Conservation (phyloP, 371 early-diverging fungal species). For the Mucor sp. region DNA sequence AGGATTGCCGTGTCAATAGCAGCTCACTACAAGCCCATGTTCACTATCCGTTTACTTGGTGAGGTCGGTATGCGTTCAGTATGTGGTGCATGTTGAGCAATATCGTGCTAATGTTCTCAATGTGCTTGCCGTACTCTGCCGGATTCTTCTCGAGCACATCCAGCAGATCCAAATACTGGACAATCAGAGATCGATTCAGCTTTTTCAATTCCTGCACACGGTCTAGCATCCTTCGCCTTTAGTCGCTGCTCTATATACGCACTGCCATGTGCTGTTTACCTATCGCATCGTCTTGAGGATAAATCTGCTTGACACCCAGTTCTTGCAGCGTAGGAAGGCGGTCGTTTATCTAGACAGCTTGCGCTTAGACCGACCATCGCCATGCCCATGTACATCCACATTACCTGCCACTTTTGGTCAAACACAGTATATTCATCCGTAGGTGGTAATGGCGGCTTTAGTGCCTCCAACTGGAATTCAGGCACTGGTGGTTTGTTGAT, state of each 20-base stretch:
- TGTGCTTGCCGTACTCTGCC: constrained; percentile 55
- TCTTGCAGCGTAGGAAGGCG: constrained; percentile 64
- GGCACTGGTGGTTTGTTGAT: constrained; percentile 44
- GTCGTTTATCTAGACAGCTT: constrained; percentile 54
- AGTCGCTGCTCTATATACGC: background rate
- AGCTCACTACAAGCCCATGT: background rate
- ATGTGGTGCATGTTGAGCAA: constrained; percentile 78
- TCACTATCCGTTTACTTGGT: constrained; percentile 48
- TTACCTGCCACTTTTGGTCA: constrained; percentile 74
- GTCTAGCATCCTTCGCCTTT: constrained; percentile 39
- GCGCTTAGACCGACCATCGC: no score
- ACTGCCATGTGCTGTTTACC: constrained; percentile 25
- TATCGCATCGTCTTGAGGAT: constrained; percentile 51
- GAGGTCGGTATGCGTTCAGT: constrained; percentile 72
- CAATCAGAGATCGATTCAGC: constrained; percentile 70
- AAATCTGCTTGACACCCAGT: constrained; percentile 68
- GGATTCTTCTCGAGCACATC: constrained; percentile 61
- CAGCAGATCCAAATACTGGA: constrained; percentile 70
- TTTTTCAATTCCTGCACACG: constrained; percentile 73
- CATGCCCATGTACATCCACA: no score
- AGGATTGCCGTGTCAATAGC: background rate
- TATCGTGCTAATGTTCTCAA: constrained; percentile 68
- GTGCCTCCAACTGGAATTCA: constrained; percentile 41
- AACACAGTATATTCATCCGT: constrained; percentile 68
- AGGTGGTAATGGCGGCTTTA: constrained; percentile 67